A percentile compares a stretch with the other conserved stretches of the same genome.
Evolutionary conservation across 495 filamentous ascomycete species (phyloP).

Genomic region (Beverwykella pulmonaria): DNA sequence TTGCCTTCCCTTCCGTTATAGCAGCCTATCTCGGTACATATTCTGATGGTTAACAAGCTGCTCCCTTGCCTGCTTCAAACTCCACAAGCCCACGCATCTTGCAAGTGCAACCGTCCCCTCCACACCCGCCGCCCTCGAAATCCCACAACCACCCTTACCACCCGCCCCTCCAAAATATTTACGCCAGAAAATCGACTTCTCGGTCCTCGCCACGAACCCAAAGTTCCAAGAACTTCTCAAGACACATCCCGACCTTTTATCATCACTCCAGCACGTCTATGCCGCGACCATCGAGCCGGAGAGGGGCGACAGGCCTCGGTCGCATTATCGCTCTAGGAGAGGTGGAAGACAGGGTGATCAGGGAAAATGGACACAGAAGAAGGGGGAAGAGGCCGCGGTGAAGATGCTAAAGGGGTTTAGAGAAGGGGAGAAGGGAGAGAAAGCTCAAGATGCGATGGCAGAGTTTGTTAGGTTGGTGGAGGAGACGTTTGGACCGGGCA

Average conservation of each 20-base stretch:
- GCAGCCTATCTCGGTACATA: neutral
- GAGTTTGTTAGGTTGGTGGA: conserved; percentile 39
- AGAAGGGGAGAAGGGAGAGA: conserved; percentile 22
- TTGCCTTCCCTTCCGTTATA: neutral
- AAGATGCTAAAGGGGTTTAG: conserved; percentile 33
- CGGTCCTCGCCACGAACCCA: conserved; percentile 37
- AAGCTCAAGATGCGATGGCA: conserved; percentile 32
- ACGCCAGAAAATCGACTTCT: conserved; percentile 32
- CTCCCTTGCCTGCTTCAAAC: conserved; percentile 32
- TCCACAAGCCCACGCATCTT: conserved; percentile 18
- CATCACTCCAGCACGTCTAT: conserved; percentile 38
- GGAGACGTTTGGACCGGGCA: conserved; percentile 13
- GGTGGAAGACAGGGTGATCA: conserved; percentile 58
- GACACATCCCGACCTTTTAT: conserved; percentile 38
- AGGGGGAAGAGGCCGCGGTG: conserved; percentile 42
- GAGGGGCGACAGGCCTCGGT: conserved; percentile 45
- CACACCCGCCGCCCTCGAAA: conserved; percentile 7
- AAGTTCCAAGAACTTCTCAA: conserved; percentile 39
- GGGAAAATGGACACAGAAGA: conserved; percentile 42
- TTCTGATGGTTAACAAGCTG: conserved; percentile 19
- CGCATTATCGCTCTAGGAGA: conserved; percentile 53
- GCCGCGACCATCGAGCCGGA: conserved; percentile 43
- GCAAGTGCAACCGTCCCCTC: neutral
- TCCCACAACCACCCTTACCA: conserved; percentile 35
- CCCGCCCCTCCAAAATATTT: conserved; percentile 28